Evolutionary conservation across 129 eudicot genomes (phyloP).

Genomic region (Cynara cardunculus): DNA sequence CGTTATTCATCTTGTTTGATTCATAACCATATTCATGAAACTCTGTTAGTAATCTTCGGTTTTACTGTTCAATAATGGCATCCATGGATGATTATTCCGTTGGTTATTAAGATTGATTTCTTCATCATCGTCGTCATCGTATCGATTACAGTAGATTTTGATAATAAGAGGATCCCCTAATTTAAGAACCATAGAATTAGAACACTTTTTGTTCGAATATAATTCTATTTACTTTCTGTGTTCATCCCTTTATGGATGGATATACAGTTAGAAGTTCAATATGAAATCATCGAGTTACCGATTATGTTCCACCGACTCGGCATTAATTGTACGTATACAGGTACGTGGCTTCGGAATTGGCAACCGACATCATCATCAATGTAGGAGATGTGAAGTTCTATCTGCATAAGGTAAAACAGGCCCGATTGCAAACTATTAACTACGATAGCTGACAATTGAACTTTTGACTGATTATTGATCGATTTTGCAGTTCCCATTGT

Average conservation of each 20-base stretch:
- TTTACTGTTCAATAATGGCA: background rate
- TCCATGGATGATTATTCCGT: background rate
- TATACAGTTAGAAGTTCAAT: background rate
- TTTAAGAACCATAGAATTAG: background rate
- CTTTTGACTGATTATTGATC: background rate
- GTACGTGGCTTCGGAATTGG: conserved; percentile 84
- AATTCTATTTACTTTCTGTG: background rate
- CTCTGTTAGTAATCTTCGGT: background rate
- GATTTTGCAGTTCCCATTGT: conserved; percentile 79
- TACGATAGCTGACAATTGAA: background rate
- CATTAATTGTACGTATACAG: conserved; percentile 25
- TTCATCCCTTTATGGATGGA: background rate
- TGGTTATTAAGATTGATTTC: background rate
- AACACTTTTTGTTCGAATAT: background rate
- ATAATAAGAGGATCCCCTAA: background rate
- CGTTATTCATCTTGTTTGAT: background rate
- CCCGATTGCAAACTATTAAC: background rate
- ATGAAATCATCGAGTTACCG: background rate
- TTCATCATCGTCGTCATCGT: background rate
- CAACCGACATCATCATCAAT: conserved; percentile 59
- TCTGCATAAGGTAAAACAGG: conserved; percentile 74
- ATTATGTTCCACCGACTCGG: background rate
- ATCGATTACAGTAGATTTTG: background rate
- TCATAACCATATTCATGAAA: background rate
- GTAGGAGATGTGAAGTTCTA: conserved; percentile 83